Evolutionary conservation across 2,329 filamentous ascomycete genomes (phyloP).

Genomic region (Hypomyces perniciosus): DNA sequence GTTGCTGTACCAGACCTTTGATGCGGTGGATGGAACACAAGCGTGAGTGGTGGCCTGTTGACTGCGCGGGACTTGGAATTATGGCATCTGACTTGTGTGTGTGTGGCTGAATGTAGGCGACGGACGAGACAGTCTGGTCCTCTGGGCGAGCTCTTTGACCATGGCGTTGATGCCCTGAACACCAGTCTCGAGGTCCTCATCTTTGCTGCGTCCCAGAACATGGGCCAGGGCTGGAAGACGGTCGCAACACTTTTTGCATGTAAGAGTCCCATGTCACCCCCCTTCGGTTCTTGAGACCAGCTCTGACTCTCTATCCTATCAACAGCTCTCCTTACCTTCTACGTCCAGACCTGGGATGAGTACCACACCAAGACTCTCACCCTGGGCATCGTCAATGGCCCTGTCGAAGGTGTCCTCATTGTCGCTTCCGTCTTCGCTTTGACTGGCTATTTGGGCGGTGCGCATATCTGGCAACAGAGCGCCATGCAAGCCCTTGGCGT

Average conservation of each 20-base stretch:
- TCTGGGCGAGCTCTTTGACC: conserved; percentile 92
- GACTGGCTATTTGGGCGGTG: conserved; percentile 80
- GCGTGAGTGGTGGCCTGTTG: conserved; percentile 53
- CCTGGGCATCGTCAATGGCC: conserved; percentile 84
- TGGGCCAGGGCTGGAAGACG: conserved; percentile 88
- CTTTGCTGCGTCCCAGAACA: conserved; percentile 86
- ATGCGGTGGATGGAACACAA: conserved; percentile 91
- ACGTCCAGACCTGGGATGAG: conserved; percentile 98
- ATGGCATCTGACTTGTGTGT: neutral
- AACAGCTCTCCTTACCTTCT: conserved; percentile 86
- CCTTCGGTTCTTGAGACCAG: conserved; percentile 5
- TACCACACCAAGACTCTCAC: conserved; percentile 97
- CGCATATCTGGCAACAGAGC: conserved; percentile 86
- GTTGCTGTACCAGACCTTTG: conserved; percentile 97
- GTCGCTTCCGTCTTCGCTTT: conserved; percentile 75
- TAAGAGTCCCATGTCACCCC: conserved; percentile 34
- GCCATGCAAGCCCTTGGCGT: conserved; percentile 68
- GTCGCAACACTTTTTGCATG: conserved; percentile 77
- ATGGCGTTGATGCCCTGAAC: conserved; percentile 94
- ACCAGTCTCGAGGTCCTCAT: conserved; percentile 89
- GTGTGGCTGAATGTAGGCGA: conserved; percentile 44
- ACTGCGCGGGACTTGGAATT: neutral
- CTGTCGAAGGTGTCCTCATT: conserved; percentile 88
- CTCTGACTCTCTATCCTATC: conserved; percentile 8
- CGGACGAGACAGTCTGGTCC: conserved; percentile 90